Conservation (phyloP, 2,329 filamentous ascomycete genomes). For the Westerdykella aurantiaca region DNA sequence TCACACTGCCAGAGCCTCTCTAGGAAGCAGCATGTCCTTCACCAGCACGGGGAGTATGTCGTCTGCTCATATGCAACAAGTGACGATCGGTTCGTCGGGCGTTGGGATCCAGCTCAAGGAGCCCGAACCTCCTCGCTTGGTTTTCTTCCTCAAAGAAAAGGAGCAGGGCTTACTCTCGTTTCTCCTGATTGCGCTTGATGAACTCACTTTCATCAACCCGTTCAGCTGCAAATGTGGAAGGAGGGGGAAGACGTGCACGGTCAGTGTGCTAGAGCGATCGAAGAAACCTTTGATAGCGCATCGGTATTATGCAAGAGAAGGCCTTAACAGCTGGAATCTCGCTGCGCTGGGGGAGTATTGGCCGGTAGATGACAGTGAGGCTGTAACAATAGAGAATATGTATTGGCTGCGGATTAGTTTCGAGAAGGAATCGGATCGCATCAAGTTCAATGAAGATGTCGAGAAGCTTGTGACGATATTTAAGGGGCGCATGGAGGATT, state of each 20-base stretch:
- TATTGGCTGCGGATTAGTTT: constrained; percentile 7
- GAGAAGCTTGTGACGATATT: constrained; percentile 6
- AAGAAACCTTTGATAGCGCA: constrained; percentile 7
- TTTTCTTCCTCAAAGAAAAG: constrained; percentile 9
- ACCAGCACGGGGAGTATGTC: constrained; percentile 5
- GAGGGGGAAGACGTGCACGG: constrained; percentile 3
- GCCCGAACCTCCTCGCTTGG: constrained; percentile 6
- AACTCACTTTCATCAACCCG: constrained; percentile 8
- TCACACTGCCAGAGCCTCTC: background rate
- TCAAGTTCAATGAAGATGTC: constrained; percentile 8
- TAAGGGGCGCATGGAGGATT: constrained; percentile 6
- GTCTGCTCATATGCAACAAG: constrained; percentile 2
- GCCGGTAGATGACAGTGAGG: background rate
- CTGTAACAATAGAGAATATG: constrained; percentile 4
- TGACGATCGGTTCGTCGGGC: constrained; percentile 5
- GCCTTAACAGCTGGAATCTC: constrained; percentile 11
- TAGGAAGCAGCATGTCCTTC: background rate
- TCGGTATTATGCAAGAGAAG: constrained; percentile 6
- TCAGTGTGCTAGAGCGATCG: constrained; percentile 7
- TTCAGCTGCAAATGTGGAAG: constrained; percentile 9
- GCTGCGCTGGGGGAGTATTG: constrained; percentile 7
- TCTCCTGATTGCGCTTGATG: constrained; percentile 7
- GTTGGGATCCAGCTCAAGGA: constrained; percentile 4
- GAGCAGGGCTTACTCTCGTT: constrained; percentile 8
- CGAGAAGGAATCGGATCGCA: constrained; percentile 3